Percentiles rank a stretch among this genome's conserved stretches.
Conservation (phyloP, 2,329 filamentous ascomycete species). For the Hypoxylon sp. region DNA sequence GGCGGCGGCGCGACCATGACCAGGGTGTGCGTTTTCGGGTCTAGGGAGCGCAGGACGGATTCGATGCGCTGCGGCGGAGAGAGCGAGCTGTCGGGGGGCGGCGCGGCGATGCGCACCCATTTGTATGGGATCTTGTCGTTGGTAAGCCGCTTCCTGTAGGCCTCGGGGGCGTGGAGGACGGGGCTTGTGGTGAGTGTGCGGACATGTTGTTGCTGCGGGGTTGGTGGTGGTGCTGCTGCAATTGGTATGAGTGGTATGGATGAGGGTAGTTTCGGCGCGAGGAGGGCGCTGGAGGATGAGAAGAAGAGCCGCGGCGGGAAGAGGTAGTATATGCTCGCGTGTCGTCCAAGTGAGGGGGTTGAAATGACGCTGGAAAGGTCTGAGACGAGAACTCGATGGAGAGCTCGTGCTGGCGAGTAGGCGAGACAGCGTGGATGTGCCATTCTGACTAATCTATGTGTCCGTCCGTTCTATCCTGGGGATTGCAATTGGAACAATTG, state of each 20-base stretch:
- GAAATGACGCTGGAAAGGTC: slow-evolving; percentile 33
- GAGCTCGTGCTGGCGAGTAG: slow-evolving; percentile 49
- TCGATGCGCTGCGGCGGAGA: slow-evolving; percentile 45
- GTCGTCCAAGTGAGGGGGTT: slow-evolving; percentile 11
- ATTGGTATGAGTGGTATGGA: slow-evolving; percentile 2
- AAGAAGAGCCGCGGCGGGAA: slow-evolving; percentile 41
- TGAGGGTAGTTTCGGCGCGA: background rate
- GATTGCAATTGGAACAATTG: slow-evolving; percentile 1
- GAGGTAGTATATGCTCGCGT: slow-evolving; percentile 34
- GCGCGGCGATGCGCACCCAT: slow-evolving; percentile 55
- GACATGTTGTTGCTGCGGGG: background rate
- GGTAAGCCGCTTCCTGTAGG: slow-evolving; percentile 53
- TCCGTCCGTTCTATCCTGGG: background rate
- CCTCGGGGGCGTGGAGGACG: slow-evolving; percentile 17
- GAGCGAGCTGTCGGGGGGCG: slow-evolving; percentile 36
- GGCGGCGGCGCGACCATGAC: slow-evolving; percentile 53
- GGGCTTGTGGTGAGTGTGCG: slow-evolving; percentile 31
- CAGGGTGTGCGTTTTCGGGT: slow-evolving; percentile 44
- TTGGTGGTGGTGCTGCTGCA: background rate
- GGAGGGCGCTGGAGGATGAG: slow-evolving; percentile 21
- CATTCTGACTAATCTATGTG: slow-evolving; percentile 39
- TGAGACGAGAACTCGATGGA: slow-evolving; percentile 51
- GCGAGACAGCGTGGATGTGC: slow-evolving; percentile 47
- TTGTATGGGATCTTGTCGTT: slow-evolving; percentile 64
- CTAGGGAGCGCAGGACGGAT: slow-evolving; percentile 41